A percentile compares a stretch with the other conserved stretches of the same genome.
Conservation (phyloP, 1,139 yeast genomes). For the Suhomyces panamericanus region DNA sequence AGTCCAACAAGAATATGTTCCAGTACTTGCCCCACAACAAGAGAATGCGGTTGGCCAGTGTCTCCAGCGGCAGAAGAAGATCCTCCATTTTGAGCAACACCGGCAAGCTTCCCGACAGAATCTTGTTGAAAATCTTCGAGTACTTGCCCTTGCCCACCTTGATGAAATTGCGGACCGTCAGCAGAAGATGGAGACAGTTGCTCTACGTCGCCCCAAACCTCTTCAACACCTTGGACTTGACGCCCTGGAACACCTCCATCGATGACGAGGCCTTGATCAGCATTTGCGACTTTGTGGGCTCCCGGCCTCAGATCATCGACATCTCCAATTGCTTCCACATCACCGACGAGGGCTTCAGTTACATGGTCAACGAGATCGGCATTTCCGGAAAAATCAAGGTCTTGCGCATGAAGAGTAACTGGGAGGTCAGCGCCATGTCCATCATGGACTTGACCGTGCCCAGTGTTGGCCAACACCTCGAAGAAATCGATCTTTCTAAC, state of each 20-base stretch:
- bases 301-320: constrained; percentile 60
- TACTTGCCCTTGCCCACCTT: constrained; percentile 53
- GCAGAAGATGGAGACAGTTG: constrained; percentile 67
- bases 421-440: constrained; percentile 81
- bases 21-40: constrained; percentile 56
- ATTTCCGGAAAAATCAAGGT: constrained; percentile 57
- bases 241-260: constrained; percentile 59
- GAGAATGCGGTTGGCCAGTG: constrained; percentile 46
- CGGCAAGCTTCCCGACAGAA: constrained; percentile 60
- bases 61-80: constrained; percentile 45
- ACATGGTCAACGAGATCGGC: constrained; percentile 70
- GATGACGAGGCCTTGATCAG: constrained; percentile 57
- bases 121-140: constrained; percentile 54
- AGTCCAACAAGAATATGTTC: constrained; percentile 22
- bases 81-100: constrained; percentile 54
- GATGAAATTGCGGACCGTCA: constrained; percentile 57
- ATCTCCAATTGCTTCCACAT: constrained; percentile 75
- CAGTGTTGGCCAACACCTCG: constrained; percentile 57
- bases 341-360: constrained; percentile 72
- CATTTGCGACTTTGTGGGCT: constrained; percentile 69
- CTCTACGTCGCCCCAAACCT: constrained; percentile 57
- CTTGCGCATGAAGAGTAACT: constrained; percentile 64
- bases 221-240: constrained; percentile 52
- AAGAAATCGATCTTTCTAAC: constrained; percentile 65
- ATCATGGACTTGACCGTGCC: constrained; percentile 74